Evolutionary conservation across 2,329 filamentous ascomycete species (phyloP).

Genomic region (Fusarium xylarioides): DNA sequence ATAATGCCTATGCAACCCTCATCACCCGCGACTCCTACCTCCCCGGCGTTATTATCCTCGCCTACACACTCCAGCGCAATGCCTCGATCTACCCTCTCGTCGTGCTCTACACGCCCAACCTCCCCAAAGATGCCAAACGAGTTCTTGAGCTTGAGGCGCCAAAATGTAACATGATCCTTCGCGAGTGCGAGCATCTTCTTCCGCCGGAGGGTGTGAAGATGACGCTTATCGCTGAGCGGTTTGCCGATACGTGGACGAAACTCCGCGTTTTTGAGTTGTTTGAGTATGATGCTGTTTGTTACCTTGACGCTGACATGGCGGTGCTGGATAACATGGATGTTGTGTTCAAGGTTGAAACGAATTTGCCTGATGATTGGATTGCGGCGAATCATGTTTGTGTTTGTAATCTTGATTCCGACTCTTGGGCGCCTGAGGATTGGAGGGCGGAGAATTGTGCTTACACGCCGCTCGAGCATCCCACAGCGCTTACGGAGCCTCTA

Average conservation of each 20-base stretch:
- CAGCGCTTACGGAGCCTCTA: constrained; percentile 5
- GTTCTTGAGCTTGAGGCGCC: constrained; percentile 25
- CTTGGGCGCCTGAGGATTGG: constrained; percentile 37
- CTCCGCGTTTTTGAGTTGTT: constrained; percentile 32
- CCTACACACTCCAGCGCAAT: constrained; percentile 29
- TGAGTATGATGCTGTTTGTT: constrained; percentile 34
- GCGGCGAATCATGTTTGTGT: constrained; percentile 38
- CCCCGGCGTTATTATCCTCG: constrained; percentile 33
- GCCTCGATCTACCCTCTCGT: constrained; percentile 24
- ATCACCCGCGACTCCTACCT: constrained; percentile 37
- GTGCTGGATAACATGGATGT: constrained; percentile 33
- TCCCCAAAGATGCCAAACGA: background rate
- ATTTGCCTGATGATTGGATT: constrained; percentile 32
- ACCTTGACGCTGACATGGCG: constrained; percentile 37
- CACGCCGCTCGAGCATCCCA: constrained; percentile 27
- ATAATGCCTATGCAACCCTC: constrained; percentile 37
- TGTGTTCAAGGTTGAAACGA: constrained; percentile 15
- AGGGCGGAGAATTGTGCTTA: constrained; percentile 32
- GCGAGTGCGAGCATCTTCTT: constrained; percentile 23
- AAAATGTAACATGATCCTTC: constrained; percentile 23
- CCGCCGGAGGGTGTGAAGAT: constrained; percentile 23
- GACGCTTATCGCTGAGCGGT: constrained; percentile 34
- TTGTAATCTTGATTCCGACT: constrained; percentile 33
- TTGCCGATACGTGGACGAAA: constrained; percentile 35
- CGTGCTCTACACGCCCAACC: constrained; percentile 28